phyloP scores from a whole-genome alignment of 495 filamentous ascomycete species.

The Daldinia concentrica region DNA sequence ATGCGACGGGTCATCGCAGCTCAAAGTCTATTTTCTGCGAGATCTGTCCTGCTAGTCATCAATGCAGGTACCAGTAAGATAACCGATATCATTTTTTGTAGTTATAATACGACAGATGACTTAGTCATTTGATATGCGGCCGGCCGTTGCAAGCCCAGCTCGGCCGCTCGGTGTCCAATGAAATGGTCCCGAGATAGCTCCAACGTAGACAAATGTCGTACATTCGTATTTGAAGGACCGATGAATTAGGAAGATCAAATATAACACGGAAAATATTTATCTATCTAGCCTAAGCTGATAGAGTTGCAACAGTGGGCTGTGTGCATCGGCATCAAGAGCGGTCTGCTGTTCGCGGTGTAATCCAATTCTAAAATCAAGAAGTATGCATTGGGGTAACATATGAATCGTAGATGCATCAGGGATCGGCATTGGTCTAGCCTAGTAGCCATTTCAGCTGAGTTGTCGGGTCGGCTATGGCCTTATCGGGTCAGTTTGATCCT shows the following conservation, averaged over 20 bases:
- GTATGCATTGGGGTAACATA: constrained; percentile 6
- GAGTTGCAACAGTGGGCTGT: constrained; percentile 14
- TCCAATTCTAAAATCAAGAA: constrained; percentile 5
- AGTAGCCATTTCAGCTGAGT: constrained; percentile 26
- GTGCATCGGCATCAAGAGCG: constrained; percentile 20
- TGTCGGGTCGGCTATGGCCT: constrained; percentile 24
- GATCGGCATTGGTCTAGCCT: constrained; percentile 3
- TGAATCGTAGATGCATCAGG: constrained; percentile 1
- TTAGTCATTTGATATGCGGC: constrained; percentile 35
- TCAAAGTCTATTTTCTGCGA: constrained; percentile 30
- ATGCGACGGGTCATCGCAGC: constrained; percentile 29
- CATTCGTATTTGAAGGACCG: constrained; percentile 25
- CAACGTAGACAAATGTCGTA: constrained; percentile 26
- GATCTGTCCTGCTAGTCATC: constrained; percentile 32
- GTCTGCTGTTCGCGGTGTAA: constrained; percentile 7
- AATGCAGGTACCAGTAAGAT: constrained; percentile 40
- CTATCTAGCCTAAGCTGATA: constrained; percentile 5
- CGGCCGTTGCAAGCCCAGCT: constrained; percentile 25
- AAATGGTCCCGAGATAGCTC: constrained; percentile 13
- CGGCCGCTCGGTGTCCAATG: constrained; percentile 34
- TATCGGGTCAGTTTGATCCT: constrained; percentile 28
- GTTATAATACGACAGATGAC: constrained; percentile 15
- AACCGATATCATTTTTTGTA: constrained; percentile 8
- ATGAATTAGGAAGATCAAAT: constrained; percentile 21
- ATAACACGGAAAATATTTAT: constrained; percentile 14